Evolutionary conservation across 2,329 filamentous ascomycete genomes (phyloP), one percentile per base, ranked within the genome.

Genomic region (Fusarium chaquense): DNA sequence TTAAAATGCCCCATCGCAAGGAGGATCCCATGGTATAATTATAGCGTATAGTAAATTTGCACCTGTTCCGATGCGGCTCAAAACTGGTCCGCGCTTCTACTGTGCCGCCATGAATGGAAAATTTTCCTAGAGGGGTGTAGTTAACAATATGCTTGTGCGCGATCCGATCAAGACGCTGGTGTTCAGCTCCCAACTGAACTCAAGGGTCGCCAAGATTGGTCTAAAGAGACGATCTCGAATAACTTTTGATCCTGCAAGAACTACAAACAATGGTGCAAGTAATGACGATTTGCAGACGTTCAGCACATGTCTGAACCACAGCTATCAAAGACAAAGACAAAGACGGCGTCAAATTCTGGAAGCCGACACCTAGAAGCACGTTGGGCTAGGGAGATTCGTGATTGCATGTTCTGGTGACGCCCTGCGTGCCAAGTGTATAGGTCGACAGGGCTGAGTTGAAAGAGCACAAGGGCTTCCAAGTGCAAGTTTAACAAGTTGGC

Each of bases 1-100:
- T 67, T 59, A n/a, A 52, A 67, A 68, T 36, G 54, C 53, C 57
- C 72, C 59, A 64, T 41, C 28, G 32, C 62, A 62, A 60, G 66
- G 70, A 66, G 70, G 70, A 73, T 72, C 58, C 70, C 33, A 65
- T 74, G 62, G 58, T 69, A 74, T 74, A 74, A 74, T 74, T 70
- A 74, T 74, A 73, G 70, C 70, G 72, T 74, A 73, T 73, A 59
- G 68, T 74, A 73, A 74, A 61, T 60, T 69, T 67, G 63, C 67
- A 65, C 58, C 72, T 66, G 49, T 70, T 61, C 54, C 54, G 61
- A 66, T 74, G 72, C 70, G 72, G 72, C 72, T 74, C 72, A 71
- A 71, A 65, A 65, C 46, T 65, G 59, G 60, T 12, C 68, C 60
- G 44, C 30, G 59, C 55, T 38, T 50, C 35, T 59, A 20, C 32